Evolutionary conservation across 176 grass and related monocot species (phyloP), one percentile per base, ranked within the genome.

Genomic region (Luzula sylvatica): DNA sequence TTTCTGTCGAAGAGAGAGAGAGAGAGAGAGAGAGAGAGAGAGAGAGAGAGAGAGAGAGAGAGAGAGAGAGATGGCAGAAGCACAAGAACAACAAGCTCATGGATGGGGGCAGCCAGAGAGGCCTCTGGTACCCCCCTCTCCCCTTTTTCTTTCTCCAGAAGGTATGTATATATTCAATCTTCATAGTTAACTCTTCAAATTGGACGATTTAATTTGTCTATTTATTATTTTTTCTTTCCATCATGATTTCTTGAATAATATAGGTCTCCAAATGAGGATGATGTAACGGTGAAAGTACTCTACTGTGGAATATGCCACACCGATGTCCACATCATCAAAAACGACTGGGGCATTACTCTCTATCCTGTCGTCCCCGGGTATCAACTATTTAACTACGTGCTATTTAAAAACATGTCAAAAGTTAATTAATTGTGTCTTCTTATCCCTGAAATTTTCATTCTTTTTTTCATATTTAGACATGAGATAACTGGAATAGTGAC

Each of bases 291-390:
- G 74, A 87, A 82, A 76, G 68, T 87, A 29, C 73, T 87, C 56
- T 87, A 55, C 67, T 87, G 83, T 15, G 83, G 78, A 11, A 77
- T 82, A 65, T 87, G 83, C 64, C 83, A 87, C 73, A 87, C 83
- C 0, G 83, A 87, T 42, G 72, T 87, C 3, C 78, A 87, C 30
- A 26, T 27, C 21, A 71, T 82, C 70, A 82, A 63, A 68, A 87
- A 87, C 55, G 69, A 87, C n/a, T 82, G 83, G 83, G 29, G 58
- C 0, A 87, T 69, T 21, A 68, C 83, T 16, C 58, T 62, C 52
- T 87, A 87, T 66, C 83, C 83, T 3, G 69, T 78, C 8, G 83
- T 87, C 12, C 83, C 83, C 18, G 83, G 83, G 83, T 87, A 82
- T 52, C 18, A 32, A 2, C 12, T 23, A 9, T 15, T 3, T 19